Percentiles rank a stretch among this genome's conserved stretches.
phyloP scores from a whole-genome alignment of 176 grass and related monocot genomes.

The Typha latifolia region DNA sequence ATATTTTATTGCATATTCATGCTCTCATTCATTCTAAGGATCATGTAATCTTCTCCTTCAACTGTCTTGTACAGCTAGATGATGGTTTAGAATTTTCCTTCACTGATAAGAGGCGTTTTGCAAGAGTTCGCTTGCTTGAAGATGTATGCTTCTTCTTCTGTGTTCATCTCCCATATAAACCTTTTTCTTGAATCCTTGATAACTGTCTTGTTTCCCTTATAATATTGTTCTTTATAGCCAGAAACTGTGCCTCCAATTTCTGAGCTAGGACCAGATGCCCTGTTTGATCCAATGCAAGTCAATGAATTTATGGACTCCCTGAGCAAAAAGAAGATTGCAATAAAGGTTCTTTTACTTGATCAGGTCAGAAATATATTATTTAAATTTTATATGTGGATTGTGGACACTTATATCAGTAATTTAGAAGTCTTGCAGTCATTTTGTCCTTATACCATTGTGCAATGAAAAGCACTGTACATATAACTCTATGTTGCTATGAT shows the following conservation, averaged over 20 bases:
- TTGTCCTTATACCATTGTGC: too few relatives aligned
- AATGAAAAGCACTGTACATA: too few relatives aligned
- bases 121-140: constrained; percentile 69
- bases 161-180: background rate
- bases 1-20: background rate
- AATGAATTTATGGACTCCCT: constrained; percentile 43
- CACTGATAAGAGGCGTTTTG: constrained; percentile 95
- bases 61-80: constrained; percentile 51
- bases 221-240: constrained; percentile 40
- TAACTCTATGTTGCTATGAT: too few relatives aligned
- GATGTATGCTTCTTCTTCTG: constrained; percentile 39
- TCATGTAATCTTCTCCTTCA: background rate
- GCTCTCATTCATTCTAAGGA: background rate
- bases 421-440: too few relatives aligned
- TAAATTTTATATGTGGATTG: background rate
- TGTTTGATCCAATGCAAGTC: constrained; percentile 68
- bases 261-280: constrained; percentile 80
- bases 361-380: constrained; percentile 34
- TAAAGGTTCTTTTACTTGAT: constrained; percentile 86
- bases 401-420: background rate
- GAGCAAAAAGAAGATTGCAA: constrained; percentile 63
- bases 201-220: constrained; percentile 5
- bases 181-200: background rate
- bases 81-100: constrained; percentile 94
- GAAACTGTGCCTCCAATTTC: constrained; percentile 81